phyloP scores from a whole-genome alignment of 2,329 filamentous ascomycete genomes.

The Macrophomina pseudophaseolina region DNA sequence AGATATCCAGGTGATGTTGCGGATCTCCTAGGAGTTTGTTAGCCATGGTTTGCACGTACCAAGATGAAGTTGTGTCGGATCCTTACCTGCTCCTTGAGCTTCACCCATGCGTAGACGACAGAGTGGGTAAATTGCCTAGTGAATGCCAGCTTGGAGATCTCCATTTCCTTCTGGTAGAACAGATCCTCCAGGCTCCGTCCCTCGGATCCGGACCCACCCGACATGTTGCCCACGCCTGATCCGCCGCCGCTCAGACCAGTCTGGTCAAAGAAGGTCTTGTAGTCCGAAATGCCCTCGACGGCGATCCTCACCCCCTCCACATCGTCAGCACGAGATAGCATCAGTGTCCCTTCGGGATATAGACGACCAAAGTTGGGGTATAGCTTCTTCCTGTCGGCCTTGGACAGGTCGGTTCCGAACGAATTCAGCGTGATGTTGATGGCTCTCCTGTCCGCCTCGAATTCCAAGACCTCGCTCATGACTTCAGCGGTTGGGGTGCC shows the following conservation, averaged over 20 bases:
- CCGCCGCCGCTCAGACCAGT: slow-evolving; percentile 77
- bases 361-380: slow-evolving; percentile 91
- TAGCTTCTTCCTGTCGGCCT: slow-evolving; percentile 92
- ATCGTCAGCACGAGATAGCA: slow-evolving; percentile 94
- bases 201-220: slow-evolving; percentile 76
- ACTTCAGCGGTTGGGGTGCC: slow-evolving; percentile 90
- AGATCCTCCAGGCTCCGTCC: slow-evolving; percentile 93
- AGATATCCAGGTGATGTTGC: slow-evolving; percentile 99
- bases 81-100: slow-evolving; percentile 91
- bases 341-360: slow-evolving; percentile 91
- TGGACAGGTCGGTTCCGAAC: slow-evolving; percentile 93
- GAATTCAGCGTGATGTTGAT: slow-evolving; percentile 99
- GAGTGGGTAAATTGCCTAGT: slow-evolving; percentile 94
- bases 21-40: slow-evolving; percentile 75
- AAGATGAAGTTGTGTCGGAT: not conserved
- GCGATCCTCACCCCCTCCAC: slow-evolving; percentile 91
- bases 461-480: slow-evolving; percentile 95
- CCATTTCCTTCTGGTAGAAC: slow-evolving; percentile 99
- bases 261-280: slow-evolving; percentile 94
- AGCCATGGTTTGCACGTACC: not conserved
- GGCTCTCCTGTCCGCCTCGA: slow-evolving; percentile 92
- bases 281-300: slow-evolving; percentile 90
- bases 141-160: slow-evolving; percentile 92
- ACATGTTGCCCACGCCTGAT: slow-evolving; percentile 81
- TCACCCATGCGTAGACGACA: slow-evolving; percentile 97